phyloP scores from a whole-genome alignment of 78 protist species.

The Dictyostelium intermedium region DNA sequence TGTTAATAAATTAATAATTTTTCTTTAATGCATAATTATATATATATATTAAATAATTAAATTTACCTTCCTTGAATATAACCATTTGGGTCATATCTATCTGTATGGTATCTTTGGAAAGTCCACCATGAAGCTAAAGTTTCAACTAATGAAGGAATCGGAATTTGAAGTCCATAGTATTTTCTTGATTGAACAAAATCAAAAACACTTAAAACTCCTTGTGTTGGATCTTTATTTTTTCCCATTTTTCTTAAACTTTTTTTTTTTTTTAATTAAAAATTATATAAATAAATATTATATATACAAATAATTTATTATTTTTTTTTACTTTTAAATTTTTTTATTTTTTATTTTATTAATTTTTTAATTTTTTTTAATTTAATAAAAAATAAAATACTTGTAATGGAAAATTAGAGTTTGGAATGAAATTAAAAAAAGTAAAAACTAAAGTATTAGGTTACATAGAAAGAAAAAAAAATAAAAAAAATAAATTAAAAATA shows the following conservation, averaged over 20 bases:
- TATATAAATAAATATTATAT: too few relatives aligned
- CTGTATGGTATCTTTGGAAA: slow-evolving; percentile 56
- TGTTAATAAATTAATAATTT: not conserved
- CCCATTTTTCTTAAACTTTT: not conserved
- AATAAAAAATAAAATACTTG: too few relatives aligned
- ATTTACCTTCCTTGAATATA: slow-evolving; percentile 71
- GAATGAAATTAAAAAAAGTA: not conserved
- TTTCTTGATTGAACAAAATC: slow-evolving; percentile 81
- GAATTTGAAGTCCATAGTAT: slow-evolving; percentile 70
- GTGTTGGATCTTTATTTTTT: slow-evolving; percentile 60
- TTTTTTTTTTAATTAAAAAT: not conserved
- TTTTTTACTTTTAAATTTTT: not conserved
- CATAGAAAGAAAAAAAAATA: too few relatives aligned
- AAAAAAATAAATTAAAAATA: too few relatives aligned
- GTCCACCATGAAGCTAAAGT: slow-evolving; percentile 67
- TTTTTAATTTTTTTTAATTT: not conserved
- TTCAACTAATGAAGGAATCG: slow-evolving; percentile 23
- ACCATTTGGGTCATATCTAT: slow-evolving; percentile 65
- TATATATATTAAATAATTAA: not conserved
- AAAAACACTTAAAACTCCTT: slow-evolving; percentile 68
- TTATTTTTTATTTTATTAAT: not conserved
- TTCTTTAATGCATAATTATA: not conserved
- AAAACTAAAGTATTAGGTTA: not conserved
- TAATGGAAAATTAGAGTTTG: too few relatives aligned
- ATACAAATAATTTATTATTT: too few relatives aligned